Evolutionary conservation across 805 yeast species (phyloP), one percentile per base, ranked within the genome.

Genomic region (Ogataea nakhonphanomensis): DNA sequence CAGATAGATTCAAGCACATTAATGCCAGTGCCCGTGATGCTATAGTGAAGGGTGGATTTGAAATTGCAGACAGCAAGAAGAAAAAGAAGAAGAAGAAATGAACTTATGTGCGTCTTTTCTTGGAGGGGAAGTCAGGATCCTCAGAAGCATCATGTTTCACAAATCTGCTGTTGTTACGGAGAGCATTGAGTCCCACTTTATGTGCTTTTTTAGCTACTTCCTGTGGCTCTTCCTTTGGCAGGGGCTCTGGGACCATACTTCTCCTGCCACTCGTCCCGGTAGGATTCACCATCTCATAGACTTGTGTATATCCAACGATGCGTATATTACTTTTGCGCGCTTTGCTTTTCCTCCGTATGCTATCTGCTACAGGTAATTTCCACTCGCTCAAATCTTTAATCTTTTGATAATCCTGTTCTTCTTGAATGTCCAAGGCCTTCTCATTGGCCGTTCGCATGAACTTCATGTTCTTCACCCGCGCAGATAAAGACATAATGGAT

Each of bases 1-100:
- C 98, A 0, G 97, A 87, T 61, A 69, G 96, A 47, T 93, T 93
- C 67, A 89, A 85, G 53, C 98, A 93, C 60, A 93, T 93, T 43
- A 93, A 91, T 55, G 71, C 89, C 3, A 78, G 88, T 1, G 90
- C 97, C 0, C 70, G 97, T 55, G 93, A 88, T 35, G 96, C 91
- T 0, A 71, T 93, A 0, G 63, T 79, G 2, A 73, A 68, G 38
- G 95, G 87, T 3, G 79, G 78, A 0, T 77, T 81, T 49, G 57
- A 57, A 15, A 54, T 50, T 13, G 55, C 53, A 13, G 47, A 40
- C 5, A 33, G 28, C 7, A 37, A 38, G n/a, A 41, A 62, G 20
- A 48, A 53, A 12, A 60, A 57, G 37, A 55, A 54, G 31, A 64
- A 57, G 38, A 55, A 54, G 33, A 64, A 57, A 48, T 33, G 29